phyloP scores from a whole-genome alignment of 164 flowering plant species.

The Malania oleifera region DNA sequence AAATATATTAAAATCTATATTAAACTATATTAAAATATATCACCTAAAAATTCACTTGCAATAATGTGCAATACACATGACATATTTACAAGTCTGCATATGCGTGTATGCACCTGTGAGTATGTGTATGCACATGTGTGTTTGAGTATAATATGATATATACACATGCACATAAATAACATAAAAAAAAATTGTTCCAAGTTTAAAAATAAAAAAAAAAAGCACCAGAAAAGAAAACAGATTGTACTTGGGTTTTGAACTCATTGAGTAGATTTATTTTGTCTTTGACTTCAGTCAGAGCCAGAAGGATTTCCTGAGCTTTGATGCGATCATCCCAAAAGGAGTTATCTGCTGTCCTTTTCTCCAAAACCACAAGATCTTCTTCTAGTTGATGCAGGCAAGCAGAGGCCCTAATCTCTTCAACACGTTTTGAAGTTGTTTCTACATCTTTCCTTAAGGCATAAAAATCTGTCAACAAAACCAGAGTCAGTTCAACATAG shows the following conservation, averaged over 20 bases:
- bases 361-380: slow-evolving; percentile 57
- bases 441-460: slow-evolving; percentile 82
- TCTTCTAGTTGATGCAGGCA: slow-evolving; percentile 64
- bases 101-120: no score
- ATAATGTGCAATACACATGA: no score
- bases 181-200: background rate
- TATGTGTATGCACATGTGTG: no score
- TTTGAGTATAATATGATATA: no score
- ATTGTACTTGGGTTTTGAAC: slow-evolving; percentile 72
- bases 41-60: no score
- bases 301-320: slow-evolving; percentile 78
- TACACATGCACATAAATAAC: no score
- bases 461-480: slow-evolving; percentile 68
- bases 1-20: no score
- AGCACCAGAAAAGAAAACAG: background rate
- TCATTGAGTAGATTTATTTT: slow-evolving; percentile 66
- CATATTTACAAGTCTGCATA: no score
- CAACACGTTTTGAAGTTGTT: slow-evolving; percentile 49
- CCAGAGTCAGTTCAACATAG: background rate
- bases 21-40: no score
- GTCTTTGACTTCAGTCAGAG: slow-evolving; percentile 85
- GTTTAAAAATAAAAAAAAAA: background rate
- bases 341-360: slow-evolving; percentile 63
- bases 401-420: slow-evolving; percentile 67
- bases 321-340: slow-evolving; percentile 87